A percentile compares a stretch with the other conserved stretches of the same genome.
These are phyloP conservation scores for Hymenotorrendiella dingleyae DNA, from an alignment of 2,329 filamentous ascomycete species.

Conservation along the genomic window DNA sequence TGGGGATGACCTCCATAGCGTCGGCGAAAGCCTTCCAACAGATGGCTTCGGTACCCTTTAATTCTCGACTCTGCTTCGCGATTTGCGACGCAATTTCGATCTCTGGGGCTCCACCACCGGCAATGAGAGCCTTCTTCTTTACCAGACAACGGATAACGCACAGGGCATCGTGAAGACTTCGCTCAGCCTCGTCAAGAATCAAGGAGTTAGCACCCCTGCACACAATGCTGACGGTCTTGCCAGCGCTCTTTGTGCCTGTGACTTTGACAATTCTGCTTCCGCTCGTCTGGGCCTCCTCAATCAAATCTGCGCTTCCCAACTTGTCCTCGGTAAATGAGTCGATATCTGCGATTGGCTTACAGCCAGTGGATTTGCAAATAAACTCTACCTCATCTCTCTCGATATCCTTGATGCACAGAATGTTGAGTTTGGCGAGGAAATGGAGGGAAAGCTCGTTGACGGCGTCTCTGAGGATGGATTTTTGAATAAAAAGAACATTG, in stretches of 20 bases:
- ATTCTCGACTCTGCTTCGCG: slow-evolving; percentile 71
- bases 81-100: slow-evolving; percentile 91
- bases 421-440: slow-evolving; percentile 95
- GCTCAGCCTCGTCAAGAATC: slow-evolving; percentile 95
- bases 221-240: slow-evolving; percentile 90
- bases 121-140: slow-evolving; percentile 99
- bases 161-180: slow-evolving; percentile 92
- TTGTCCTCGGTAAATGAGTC: slow-evolving; percentile 99
- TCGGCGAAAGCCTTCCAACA: slow-evolving; percentile 99
- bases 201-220: slow-evolving; percentile 90
- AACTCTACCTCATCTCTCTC: slow-evolving; percentile 99
- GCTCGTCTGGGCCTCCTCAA: slow-evolving; percentile 84
- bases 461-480: slow-evolving; percentile 94
- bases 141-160: slow-evolving; percentile 96
- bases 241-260: slow-evolving; percentile 76
- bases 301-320: slow-evolving; percentile 84
- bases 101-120: slow-evolving; percentile 91
- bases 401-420: slow-evolving; percentile 93
- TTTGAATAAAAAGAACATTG: slow-evolving; percentile 96
- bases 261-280: slow-evolving; percentile 93
- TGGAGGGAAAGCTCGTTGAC: slow-evolving; percentile 97
- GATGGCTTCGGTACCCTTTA: slow-evolving; percentile 89
- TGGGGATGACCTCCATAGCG: slow-evolving; percentile 94
- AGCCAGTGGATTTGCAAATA: slow-evolving; percentile 97
- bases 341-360: slow-evolving; percentile 97